Conservation (phyloP, 306 rosid species). For the Casuarina glauca region DNA sequence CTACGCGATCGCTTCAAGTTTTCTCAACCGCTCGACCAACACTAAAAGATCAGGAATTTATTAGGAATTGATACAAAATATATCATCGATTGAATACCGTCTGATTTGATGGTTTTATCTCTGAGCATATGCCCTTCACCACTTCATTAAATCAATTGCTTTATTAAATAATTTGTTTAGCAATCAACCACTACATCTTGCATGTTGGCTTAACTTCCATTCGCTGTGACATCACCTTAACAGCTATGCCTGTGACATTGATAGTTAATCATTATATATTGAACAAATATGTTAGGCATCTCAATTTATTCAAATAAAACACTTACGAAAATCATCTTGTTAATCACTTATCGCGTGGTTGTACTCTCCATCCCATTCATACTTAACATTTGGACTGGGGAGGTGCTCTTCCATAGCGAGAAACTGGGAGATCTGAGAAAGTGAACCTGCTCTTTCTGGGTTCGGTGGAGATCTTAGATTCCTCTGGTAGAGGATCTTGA, state of each 20-base stretch:
- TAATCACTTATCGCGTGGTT: neutral
- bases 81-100: neutral
- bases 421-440: no score
- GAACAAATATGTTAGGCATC: neutral
- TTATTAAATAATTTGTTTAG: constrained; percentile 22
- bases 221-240: constrained; percentile 28
- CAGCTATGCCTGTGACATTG: constrained; percentile 12
- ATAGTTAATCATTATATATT: constrained; percentile 1
- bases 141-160: neutral
- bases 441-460: no score
- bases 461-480: no score
- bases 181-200: constrained; percentile 27
- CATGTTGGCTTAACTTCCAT: constrained; percentile 36
- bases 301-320: neutral
- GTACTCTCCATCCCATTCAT: neutral
- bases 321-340: neutral
- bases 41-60: constrained; percentile 1
- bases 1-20: constrained; percentile 2
- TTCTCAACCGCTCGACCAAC: constrained; percentile 58
- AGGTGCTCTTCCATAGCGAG: no score
- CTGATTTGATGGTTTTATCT: neutral
- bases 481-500: no score
- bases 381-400: no score
- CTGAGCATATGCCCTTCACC: neutral
- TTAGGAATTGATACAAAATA: neutral